Base-by-base conservation (phyloP, 495 filamentous ascomycete genomes). In the Aspergillus biplanus region DNA sequence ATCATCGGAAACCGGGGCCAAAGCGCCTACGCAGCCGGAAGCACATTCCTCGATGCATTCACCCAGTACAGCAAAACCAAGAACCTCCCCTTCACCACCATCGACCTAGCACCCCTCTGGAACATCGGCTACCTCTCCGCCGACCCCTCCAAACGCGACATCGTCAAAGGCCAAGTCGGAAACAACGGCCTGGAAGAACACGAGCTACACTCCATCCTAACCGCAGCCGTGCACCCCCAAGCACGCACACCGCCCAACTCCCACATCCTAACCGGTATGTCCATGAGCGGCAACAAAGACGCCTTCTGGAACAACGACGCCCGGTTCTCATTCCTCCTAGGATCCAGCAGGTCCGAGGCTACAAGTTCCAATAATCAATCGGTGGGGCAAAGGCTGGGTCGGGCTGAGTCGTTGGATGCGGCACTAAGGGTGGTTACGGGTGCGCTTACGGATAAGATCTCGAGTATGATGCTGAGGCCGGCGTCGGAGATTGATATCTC, bases 11-110 rank as follows among this genome's bases (percentile, higher is more conserved):
- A 81, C 7, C 71, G 78, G 50, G 83, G 84, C 0, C 89, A 91
- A 71, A 80, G 85, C 4, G 85, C 85, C 7, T 90, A 90, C 69
- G 81, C 85, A 16, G 86, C 87, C 0, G 86, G 83, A 31, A 89
- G 88, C 68, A 82, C 83, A 52, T 90, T 85, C 73, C 76, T 69
- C 63, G 86, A 84, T 46, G 77, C 75, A 0, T 77, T 84, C 47
- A 18, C 47, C 13, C 47, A 49, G 15, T 49, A 49, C 21, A 49
- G 21, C n/a, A 15, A 49, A 2, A 7, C 16, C 12, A 15, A 27
- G n/a, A 18, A 18, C 0, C 4, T 15, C 4, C 47, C 47, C 6
- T 49, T 49, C 27, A 49, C 47, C 13, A 18, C 47, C n/a, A 49
- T 49, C 15, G 47, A 49, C 15, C 47, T 49, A 15, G 47, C 47